A percentile compares a stretch with the other conserved stretches of the same genome.
phyloP scores from a whole-genome alignment of 179 eudicot genomes.

The Camellia oleifera region DNA sequence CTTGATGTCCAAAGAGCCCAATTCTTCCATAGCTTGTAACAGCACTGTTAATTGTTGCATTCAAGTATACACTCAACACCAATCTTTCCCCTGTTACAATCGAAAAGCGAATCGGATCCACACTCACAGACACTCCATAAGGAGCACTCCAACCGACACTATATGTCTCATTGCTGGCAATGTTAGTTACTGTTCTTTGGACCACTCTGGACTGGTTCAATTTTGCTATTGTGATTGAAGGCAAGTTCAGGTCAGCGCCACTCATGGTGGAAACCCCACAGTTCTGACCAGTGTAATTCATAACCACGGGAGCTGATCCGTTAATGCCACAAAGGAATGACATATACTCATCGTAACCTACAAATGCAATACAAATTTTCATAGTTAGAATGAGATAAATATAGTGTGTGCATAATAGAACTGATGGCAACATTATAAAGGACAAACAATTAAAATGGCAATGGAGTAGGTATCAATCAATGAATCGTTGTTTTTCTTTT shows the following conservation, averaged over 20 bases:
- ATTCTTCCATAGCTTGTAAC: slow-evolving; percentile 80
- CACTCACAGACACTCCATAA: slow-evolving; percentile 67
- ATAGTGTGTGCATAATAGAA: neutral
- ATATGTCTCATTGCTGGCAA: slow-evolving; percentile 66
- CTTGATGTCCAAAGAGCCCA: slow-evolving; percentile 77
- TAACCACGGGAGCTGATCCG: slow-evolving; percentile 71
- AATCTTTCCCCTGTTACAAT: slow-evolving; percentile 59
- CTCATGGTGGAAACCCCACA: slow-evolving; percentile 52
- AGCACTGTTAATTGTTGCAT: slow-evolving; percentile 55
- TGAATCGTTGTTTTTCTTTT: neutral
- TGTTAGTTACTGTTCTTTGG: slow-evolving; percentile 65
- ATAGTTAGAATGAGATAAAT: neutral
- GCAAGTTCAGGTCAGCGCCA: slow-evolving; percentile 76
- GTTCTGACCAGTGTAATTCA: slow-evolving; percentile 74
- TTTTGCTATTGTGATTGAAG: slow-evolving; percentile 73
- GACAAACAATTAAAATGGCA: neutral
- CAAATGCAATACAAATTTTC: slow-evolving; percentile 14
- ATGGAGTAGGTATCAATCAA: neutral
- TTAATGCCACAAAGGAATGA: slow-evolving; percentile 92
- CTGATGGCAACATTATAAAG: neutral
- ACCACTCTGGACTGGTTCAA: slow-evolving; percentile 64
- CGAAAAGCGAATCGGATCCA: slow-evolving; percentile 57
- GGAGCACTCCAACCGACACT: slow-evolving; percentile 89
- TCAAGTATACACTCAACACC: slow-evolving; percentile 53
- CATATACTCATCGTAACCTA: slow-evolving; percentile 72